Conservation (phyloP, 768 basidiomycete species). For the Rubroboletus pulcherrimus region DNA sequence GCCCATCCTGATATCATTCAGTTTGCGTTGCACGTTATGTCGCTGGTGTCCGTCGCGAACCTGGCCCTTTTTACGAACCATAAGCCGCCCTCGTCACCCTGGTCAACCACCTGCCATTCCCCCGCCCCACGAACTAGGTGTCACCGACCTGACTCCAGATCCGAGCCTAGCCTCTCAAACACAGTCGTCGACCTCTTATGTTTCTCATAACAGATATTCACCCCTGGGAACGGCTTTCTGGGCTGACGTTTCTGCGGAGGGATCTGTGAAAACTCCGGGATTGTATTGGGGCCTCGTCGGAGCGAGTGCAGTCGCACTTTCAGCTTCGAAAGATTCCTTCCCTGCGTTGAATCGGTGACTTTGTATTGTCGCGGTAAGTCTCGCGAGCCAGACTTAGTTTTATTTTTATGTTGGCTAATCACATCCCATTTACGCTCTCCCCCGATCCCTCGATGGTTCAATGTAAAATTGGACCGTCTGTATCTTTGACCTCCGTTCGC, state of each 20-base stretch:
- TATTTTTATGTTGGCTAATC: too few relatives aligned
- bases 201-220: too few relatives aligned
- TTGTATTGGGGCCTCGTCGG: conserved; percentile 58
- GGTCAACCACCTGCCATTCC: background rate
- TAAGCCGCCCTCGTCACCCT: conserved; percentile 5
- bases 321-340: conserved; percentile 56
- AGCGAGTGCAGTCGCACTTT: conserved; percentile 86
- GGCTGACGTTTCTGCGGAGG: conserved; percentile 97
- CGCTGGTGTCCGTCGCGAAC: conserved; percentile 89
- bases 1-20: conserved; percentile 74
- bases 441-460: too few relatives aligned
- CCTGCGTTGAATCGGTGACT: conserved; percentile 88
- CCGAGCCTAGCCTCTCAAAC: conserved; percentile 90
- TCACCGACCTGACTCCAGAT: conserved; percentile 69
- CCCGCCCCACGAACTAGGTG: conserved; percentile 46
- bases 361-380: conserved; percentile 46
- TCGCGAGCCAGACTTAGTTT: too few relatives aligned
- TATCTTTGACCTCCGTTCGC: too few relatives aligned
- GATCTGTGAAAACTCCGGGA: conserved; percentile 86
- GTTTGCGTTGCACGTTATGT: conserved; percentile 84
- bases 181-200: conserved; percentile 40
- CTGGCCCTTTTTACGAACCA: conserved; percentile 44
- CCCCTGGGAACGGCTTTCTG: conserved; percentile 38
- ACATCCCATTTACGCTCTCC: too few relatives aligned
- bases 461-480: too few relatives aligned